Evolutionary conservation across 805 yeast genomes (phyloP), one percentile per base, ranked within the genome.

Genomic region (Jamesozyma piceae): DNA sequence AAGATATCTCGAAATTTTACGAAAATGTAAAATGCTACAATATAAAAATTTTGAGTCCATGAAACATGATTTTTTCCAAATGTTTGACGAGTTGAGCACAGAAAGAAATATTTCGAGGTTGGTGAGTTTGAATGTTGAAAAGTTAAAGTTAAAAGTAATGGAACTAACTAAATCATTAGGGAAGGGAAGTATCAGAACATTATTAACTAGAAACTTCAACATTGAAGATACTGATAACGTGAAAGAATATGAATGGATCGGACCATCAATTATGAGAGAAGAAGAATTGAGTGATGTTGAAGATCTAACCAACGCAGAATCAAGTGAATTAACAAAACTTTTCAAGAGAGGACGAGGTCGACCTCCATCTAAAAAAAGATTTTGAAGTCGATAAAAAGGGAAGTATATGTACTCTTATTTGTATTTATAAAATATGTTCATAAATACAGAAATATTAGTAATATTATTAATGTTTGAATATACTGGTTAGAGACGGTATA

Each of bases 261-360:
- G 68, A 1, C 46, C 49, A 3, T 21, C 39, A 5, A 38, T 56
- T 2, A 53, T 66, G 60, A 41, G 55, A 36, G 53, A 58, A 17
- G 60, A 57, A 35, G 63, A 50, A 3, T 46, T 67, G 39, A 56
- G 60, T 39, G 66, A 62, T 18, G 60, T 56, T 0, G 62, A 57
- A 20, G 60, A 55, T 5, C 28, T 46, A 28, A 37, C 17, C 9
- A 20, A 15, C 1, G 4, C 15, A 8, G 47, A 47, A 33, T 19
- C 22, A 10, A 22, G 13, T n/a, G 21, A n/a, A 2, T 11, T 38
- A 5, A 13, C 17, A 26, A 24, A 11, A 13, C 2, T 14, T 30
- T 14, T 18, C 19, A 38, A 38, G 19, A 18, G 40, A 19, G 29
- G 40, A 10, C 14, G 38, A 26, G 37, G 37, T n/a, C 24, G 37